Evolutionary conservation across 768 basidiomycete genomes (phyloP).

Genomic region (Dentipellis fragilis): DNA sequence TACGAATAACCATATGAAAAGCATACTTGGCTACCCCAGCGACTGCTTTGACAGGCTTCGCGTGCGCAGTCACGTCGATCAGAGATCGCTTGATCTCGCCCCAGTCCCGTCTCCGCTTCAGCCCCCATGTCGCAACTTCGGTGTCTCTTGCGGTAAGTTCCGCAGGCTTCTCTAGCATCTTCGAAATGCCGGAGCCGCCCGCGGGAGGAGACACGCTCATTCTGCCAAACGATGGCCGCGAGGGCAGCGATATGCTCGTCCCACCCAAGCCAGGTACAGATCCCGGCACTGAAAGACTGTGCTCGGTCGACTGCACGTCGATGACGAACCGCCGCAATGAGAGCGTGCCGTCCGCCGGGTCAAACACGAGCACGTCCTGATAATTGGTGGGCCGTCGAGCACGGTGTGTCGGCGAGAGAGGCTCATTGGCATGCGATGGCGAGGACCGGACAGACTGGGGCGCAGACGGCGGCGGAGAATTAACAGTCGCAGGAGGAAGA

Average conservation of each 20-base stretch:
- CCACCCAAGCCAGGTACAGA: constrained; percentile 25
- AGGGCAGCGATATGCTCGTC: constrained; percentile 56
- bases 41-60: constrained; percentile 1
- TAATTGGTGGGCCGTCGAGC: constrained; percentile 32
- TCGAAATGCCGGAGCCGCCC: constrained; percentile 23
- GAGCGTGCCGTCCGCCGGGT: constrained; percentile 45
- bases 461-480: constrained; percentile 19
- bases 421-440: constrained; percentile 12
- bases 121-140: constrained; percentile 55
- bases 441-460: constrained; percentile 22
- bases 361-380: constrained; percentile 63
- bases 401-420: constrained; percentile 17
- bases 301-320: constrained; percentile 24
- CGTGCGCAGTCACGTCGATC: background rate
- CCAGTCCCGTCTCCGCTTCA: constrained; percentile 44
- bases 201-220: constrained; percentile 21
- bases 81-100: constrained; percentile 36
- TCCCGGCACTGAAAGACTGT: constrained; percentile 15
- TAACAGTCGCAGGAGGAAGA: constrained; percentile 22
- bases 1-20: background rate
- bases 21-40: background rate
- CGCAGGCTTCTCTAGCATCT: constrained; percentile 24
- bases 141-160: constrained; percentile 29
- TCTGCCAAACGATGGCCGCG: constrained; percentile 34
- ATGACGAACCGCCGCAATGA: constrained; percentile 44